phyloP scores from a whole-genome alignment of 805 yeast species.

The Scheffersomyces coipomensis region DNA sequence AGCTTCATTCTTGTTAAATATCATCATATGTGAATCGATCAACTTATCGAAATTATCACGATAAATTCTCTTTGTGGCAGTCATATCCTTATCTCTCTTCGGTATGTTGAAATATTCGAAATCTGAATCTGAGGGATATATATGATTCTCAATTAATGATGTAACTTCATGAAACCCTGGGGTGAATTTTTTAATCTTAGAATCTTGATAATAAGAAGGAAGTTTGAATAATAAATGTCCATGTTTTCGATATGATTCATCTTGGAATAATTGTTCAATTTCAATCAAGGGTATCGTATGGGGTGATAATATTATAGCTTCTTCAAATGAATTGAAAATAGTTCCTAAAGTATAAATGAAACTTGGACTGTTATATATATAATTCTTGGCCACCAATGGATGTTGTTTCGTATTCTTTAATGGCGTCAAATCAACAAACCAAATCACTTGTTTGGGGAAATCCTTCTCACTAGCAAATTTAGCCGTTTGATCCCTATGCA shows the following conservation, averaged over 20 bases:
- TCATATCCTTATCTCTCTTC: conserved; percentile 6
- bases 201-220: conserved; percentile 18
- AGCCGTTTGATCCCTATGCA: conserved; percentile 1
- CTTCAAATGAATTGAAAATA: conserved; percentile 32
- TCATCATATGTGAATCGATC: conserved; percentile 27
- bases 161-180: conserved; percentile 31
- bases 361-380: conserved; percentile 8
- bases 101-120: conserved; percentile 14
- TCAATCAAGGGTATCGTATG: conserved; percentile 24
- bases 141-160: conserved; percentile 16
- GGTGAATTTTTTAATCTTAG: conserved; percentile 13
- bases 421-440: conserved; percentile 24
- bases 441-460: conserved; percentile 21
- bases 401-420: conserved; percentile 13
- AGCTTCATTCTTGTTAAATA: conserved; percentile 24
- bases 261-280: conserved; percentile 14
- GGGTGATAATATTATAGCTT: conserved; percentile 24
- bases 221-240: conserved; percentile 29
- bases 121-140: conserved; percentile 21
- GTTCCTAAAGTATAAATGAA: conserved; percentile 19
- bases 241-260: conserved; percentile 14
- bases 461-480: conserved; percentile 8
- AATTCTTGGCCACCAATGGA: conserved; percentile 10
- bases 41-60: conserved; percentile 19
- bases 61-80: conserved; percentile 15